Conservation (phyloP, 2,329 filamentous ascomycete species). For the Claviceps sorghi region DNA sequence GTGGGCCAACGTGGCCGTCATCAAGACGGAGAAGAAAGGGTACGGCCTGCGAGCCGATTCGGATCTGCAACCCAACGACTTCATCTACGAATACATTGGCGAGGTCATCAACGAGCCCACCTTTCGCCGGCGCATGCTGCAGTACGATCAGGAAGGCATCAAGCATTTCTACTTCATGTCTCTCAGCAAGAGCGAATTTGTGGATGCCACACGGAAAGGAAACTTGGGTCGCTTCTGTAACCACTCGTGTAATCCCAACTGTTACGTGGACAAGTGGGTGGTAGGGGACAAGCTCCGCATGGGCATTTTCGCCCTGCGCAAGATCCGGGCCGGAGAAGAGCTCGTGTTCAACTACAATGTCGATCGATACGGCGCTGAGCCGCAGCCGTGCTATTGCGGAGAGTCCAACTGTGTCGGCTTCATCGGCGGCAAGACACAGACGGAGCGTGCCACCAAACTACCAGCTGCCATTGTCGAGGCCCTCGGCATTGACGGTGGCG, state of each 20-base stretch:
- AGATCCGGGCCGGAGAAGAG: constrained; percentile 79
- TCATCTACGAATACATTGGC: constrained; percentile 96
- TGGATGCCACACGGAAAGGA: constrained; percentile 92
- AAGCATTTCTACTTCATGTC: constrained; percentile 99
- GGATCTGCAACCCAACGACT: constrained; percentile 67
- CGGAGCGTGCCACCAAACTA: constrained; percentile 83
- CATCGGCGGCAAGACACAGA: constrained; percentile 96
- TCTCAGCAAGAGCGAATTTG: constrained; percentile 86
- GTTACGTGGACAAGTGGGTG: constrained; percentile 99
- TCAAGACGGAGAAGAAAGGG: constrained; percentile 96
- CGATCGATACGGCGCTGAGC: constrained; percentile 91
- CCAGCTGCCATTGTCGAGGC: constrained; percentile 84
- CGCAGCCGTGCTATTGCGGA: constrained; percentile 91
- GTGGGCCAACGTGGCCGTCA: constrained; percentile 83
- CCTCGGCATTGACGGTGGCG: constrained; percentile 82
- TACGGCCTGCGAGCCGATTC: constrained; percentile 76
- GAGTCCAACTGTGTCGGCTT: constrained; percentile 91
- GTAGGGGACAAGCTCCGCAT: constrained; percentile 94
- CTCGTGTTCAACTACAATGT: constrained; percentile 99
- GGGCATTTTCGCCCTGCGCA: constrained; percentile 89
- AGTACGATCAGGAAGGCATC: constrained; percentile 92
- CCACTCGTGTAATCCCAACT: constrained; percentile 97
- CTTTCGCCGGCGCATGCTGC: constrained; percentile 77
- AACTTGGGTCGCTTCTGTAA: constrained; percentile 97
- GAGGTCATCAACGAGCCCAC: constrained; percentile 91